Evolutionary conservation across 1,139 yeast genomes (phyloP).

Genomic region (Yamadazyma sp.): DNA sequence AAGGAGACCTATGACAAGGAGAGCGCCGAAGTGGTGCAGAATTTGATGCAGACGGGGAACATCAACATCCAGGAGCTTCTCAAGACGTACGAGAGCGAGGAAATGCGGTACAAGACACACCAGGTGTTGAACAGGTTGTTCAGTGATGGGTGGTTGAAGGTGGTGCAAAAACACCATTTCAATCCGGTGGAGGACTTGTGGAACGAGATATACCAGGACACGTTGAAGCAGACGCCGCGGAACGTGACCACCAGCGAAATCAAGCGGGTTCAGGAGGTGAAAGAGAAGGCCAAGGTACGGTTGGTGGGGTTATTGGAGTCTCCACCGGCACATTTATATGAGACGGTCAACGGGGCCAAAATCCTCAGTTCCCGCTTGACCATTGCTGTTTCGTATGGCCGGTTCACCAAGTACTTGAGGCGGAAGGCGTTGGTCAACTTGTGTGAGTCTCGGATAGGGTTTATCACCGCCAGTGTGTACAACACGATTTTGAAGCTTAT

Average conservation of each 20-base stretch:
- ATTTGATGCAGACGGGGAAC: slow-evolving; percentile 63
- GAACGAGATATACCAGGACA: slow-evolving; percentile 52
- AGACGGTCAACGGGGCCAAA: slow-evolving; percentile 32
- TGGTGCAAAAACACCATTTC: slow-evolving; percentile 38
- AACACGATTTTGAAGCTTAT: slow-evolving; percentile 54
- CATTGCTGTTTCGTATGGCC: slow-evolving; percentile 60
- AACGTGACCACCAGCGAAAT: slow-evolving; percentile 55
- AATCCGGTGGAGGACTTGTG: slow-evolving; percentile 58
- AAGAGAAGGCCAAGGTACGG: slow-evolving; percentile 54
- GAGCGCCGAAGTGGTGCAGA: slow-evolving; percentile 72
- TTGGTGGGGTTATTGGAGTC: slow-evolving; percentile 35
- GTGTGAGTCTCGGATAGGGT: slow-evolving; percentile 70
- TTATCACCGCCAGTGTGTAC: slow-evolving; percentile 65
- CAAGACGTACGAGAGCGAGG: slow-evolving; percentile 32
- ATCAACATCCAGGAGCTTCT: slow-evolving; percentile 62
- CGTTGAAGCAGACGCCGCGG: slow-evolving; percentile 51
- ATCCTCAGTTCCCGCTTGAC: slow-evolving; percentile 51
- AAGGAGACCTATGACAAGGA: slow-evolving; percentile 41
- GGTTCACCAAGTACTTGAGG: slow-evolving; percentile 69
- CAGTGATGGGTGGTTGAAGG: slow-evolving; percentile 55
- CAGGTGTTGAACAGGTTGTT: slow-evolving; percentile 46
- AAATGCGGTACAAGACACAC: slow-evolving; percentile 25
- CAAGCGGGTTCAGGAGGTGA: slow-evolving; percentile 65
- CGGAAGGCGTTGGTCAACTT: slow-evolving; percentile 61
- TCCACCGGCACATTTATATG: slow-evolving; percentile 31